Conservation (phyloP, 1,139 yeast species). For the Hanseniaspora sp. region DNA sequence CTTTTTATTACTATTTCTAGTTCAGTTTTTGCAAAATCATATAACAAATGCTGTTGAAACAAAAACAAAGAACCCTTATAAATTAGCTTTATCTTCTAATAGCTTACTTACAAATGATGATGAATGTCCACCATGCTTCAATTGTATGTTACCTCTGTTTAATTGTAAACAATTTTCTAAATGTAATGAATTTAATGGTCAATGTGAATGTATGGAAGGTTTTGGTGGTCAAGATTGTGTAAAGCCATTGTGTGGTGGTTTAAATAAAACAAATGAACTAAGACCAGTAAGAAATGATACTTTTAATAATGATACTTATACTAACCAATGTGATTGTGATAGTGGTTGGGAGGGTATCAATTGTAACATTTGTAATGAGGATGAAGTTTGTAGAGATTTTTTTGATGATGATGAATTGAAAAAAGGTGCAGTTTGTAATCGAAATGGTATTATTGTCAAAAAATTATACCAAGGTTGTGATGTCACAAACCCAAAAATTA, state of each 20-base stretch:
- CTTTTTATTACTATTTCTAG: not conserved
- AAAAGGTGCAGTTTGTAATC: constrained; percentile 66
- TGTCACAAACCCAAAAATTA: constrained; percentile 78
- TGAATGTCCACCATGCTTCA: constrained; percentile 77
- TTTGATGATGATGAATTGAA: constrained; percentile 69
- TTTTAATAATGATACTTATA: constrained; percentile 21
- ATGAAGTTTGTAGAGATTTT: constrained; percentile 68
- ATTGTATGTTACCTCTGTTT: constrained; percentile 84
- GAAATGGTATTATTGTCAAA: constrained; percentile 75
- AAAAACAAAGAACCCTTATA: not conserved
- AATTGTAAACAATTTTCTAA: constrained; percentile 79
- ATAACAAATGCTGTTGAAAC: not conserved
- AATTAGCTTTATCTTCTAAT: not conserved
- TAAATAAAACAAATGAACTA: constrained; percentile 50
- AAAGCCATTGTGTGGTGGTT: constrained; percentile 77
- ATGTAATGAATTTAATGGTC: constrained; percentile 79
- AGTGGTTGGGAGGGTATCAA: constrained; percentile 91
- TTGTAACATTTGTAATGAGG: constrained; percentile 70
- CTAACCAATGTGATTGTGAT: constrained; percentile 50
- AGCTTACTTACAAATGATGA: constrained; percentile 27
- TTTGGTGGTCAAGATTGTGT: constrained; percentile 92
- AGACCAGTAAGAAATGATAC: constrained; percentile 51
- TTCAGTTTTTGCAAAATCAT: not conserved
- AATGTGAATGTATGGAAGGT: constrained; percentile 85
- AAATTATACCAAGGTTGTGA: constrained; percentile 84